Evolutionary conservation across 208 protist species (phyloP).

Genomic region (Acanthamoeba lenticulata): DNA sequence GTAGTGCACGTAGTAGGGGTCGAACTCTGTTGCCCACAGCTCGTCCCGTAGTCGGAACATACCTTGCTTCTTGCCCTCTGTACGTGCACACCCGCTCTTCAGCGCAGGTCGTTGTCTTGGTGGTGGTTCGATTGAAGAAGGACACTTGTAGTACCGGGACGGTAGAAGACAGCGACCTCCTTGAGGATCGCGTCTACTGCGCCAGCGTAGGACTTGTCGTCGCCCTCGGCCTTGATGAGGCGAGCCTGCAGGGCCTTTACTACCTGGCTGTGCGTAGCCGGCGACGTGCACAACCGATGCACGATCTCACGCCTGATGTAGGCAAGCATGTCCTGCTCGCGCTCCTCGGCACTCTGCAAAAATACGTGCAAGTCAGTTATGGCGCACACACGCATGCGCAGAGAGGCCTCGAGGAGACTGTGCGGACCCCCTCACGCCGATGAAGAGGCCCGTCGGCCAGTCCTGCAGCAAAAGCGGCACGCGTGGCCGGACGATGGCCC

Average conservation of each 20-base stretch:
- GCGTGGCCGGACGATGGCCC: not conserved
- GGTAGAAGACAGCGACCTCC: constrained; percentile 50
- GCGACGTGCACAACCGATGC: not conserved
- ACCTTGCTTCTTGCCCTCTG: constrained; percentile 61
- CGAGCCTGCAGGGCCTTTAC: constrained; percentile 26
- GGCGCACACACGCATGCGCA: too few relatives aligned
- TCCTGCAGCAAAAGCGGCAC: not conserved
- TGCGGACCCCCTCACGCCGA: not conserved
- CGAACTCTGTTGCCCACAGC: not conserved
- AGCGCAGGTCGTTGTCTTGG: not conserved
- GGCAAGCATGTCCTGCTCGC: not conserved
- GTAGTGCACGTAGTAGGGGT: constrained; percentile 47
- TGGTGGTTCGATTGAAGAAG: not conserved
- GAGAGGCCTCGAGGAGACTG: too few relatives aligned
- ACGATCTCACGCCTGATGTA: constrained; percentile 51
- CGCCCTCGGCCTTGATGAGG: constrained; percentile 8
- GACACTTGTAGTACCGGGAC: not conserved
- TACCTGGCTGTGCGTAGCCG: constrained; percentile 34
- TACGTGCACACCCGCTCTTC: not conserved
- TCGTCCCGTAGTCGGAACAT: constrained; percentile 33
- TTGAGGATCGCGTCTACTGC: not conserved
- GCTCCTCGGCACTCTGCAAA: not conserved
- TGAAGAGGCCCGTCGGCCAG: not conserved
- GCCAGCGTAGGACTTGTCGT: constrained; percentile 14
- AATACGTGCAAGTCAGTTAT: not conserved